These are phyloP conservation scores for Collybia nuda DNA, from an alignment of 768 basidiomycete genomes.

Conservation along the genomic window DNA sequence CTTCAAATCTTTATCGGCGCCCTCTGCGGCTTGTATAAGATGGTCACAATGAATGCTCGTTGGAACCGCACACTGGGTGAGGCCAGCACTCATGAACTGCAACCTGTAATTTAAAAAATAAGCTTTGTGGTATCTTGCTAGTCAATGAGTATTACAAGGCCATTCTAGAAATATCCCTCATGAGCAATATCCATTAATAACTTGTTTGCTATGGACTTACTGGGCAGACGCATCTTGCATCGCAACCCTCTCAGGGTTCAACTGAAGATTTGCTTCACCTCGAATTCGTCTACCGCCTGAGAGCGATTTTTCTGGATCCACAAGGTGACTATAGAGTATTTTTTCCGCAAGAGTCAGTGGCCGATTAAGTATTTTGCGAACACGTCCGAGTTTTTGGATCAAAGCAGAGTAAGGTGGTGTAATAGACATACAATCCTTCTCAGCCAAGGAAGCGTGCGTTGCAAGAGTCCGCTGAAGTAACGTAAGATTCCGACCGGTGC, in stretches of 20 bases:
- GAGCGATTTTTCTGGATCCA: conserved; percentile 73
- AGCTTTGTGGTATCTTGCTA: not conserved
- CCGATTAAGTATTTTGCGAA: conserved; percentile 67
- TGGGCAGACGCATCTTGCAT: conserved; percentile 96
- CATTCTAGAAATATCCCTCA: conserved; percentile 52
- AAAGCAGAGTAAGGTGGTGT: conserved; percentile 83
- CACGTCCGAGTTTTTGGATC: conserved; percentile 65
- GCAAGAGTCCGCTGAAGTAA: conserved; percentile 32
- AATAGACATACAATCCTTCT: conserved; percentile 57
- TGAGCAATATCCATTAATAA: conserved; percentile 7
- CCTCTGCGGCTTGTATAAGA: conserved; percentile 90
- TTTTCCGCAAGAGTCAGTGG: conserved; percentile 97
- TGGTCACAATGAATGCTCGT: conserved; percentile 98
- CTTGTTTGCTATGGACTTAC: conserved; percentile 47
- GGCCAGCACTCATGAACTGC: conserved; percentile 97
- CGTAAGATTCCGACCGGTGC: conserved; percentile 20
- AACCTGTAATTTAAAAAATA: conserved; percentile 43
- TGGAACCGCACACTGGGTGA: conserved; percentile 80
- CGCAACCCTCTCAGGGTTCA: conserved; percentile 90
- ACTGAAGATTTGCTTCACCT: conserved; percentile 88
- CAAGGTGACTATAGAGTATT: conserved; percentile 91
- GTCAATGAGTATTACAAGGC: conserved; percentile 56
- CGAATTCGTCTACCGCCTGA: conserved; percentile 66
- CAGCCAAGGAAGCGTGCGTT: conserved; percentile 32
- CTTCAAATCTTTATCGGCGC: conserved; percentile 84